A percentile compares a stretch with the other conserved stretches of the same genome.
Evolutionary conservation across 495 filamentous ascomycete species (phyloP).

Genomic region (Penicillium flavigenum): DNA sequence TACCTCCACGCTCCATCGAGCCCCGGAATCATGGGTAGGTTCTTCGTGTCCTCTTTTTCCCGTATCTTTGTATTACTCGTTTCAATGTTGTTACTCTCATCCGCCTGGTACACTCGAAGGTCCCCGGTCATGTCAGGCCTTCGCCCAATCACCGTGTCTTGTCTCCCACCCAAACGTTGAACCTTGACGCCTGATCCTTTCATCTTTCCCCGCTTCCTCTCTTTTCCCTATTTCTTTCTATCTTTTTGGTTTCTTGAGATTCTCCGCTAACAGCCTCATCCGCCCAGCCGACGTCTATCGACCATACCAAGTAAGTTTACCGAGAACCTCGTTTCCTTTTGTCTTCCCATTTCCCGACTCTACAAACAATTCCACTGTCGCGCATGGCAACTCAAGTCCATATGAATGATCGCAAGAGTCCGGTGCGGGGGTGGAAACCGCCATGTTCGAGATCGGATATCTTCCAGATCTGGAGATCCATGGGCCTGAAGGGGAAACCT

Average conservation of each 20-base stretch:
- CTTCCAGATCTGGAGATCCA: conserved; percentile 1
- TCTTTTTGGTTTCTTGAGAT: conserved; percentile 28
- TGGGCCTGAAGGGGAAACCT: background rate
- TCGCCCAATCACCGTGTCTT: conserved; percentile 25
- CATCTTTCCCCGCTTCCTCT: conserved; percentile 27
- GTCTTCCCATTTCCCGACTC: background rate
- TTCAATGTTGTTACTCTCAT: conserved; percentile 18
- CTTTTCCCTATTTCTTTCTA: conserved; percentile 18
- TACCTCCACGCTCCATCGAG: conserved; percentile 12
- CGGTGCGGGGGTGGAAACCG: conserved; percentile 30
- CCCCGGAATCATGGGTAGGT: conserved; percentile 34
- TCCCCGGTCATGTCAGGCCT: conserved; percentile 23
- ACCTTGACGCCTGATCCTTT: conserved; percentile 32
- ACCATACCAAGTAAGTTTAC: conserved; percentile 52
- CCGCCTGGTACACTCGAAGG: conserved; percentile 27
- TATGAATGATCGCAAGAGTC: conserved; percentile 15
- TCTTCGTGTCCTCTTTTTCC: conserved; percentile 16
- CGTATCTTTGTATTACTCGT: conserved; percentile 27
- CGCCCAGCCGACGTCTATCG: conserved; percentile 55
- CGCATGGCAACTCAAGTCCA: background rate
- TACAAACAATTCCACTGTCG: conserved; percentile 4
- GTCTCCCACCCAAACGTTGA: conserved; percentile 18
- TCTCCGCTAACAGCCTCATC: conserved; percentile 20
- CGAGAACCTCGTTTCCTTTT: conserved; percentile 2
- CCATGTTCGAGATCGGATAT: conserved; percentile 10